phyloP scores from a whole-genome alignment of 1,284 basidiomycete species.

The Heliocybe sulcata region DNA sequence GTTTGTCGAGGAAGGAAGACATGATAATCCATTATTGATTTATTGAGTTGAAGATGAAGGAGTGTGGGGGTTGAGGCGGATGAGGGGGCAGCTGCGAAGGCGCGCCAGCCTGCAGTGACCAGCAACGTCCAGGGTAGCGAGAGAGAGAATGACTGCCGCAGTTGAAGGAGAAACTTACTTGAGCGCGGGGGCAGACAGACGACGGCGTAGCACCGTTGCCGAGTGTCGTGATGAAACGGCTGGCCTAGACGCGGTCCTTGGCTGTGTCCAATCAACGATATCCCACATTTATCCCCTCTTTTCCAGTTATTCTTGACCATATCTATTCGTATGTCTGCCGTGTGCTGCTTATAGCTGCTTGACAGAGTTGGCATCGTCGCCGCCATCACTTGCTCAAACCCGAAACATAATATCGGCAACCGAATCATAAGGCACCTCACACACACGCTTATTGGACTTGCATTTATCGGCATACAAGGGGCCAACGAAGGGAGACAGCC shows the following conservation, averaged over 20 bases:
- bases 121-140: slow-evolving; percentile 1
- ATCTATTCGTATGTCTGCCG: no score
- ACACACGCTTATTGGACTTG: no score
- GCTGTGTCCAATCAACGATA: not conserved
- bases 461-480: no score
- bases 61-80: slow-evolving; percentile 17
- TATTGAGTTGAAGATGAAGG: slow-evolving; percentile 15
- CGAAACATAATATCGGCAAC: no score
- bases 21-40: slow-evolving; percentile 38
- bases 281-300: not conserved
- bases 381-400: no score
- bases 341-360: no score
- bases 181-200: not conserved
- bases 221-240: not conserved
- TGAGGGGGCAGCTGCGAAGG: not conserved
- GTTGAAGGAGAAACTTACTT: not conserved
- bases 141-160: not conserved
- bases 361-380: no score
- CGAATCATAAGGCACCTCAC: no score
- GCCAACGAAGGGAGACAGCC: no score
- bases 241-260: not conserved
- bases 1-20: slow-evolving; percentile 34
- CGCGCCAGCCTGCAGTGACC: slow-evolving; percentile 1
- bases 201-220: not conserved
- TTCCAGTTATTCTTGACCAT: no score